Base-by-base conservation (phyloP, 2,329 filamentous ascomycete genomes). In the Simplicillium sp. region DNA sequence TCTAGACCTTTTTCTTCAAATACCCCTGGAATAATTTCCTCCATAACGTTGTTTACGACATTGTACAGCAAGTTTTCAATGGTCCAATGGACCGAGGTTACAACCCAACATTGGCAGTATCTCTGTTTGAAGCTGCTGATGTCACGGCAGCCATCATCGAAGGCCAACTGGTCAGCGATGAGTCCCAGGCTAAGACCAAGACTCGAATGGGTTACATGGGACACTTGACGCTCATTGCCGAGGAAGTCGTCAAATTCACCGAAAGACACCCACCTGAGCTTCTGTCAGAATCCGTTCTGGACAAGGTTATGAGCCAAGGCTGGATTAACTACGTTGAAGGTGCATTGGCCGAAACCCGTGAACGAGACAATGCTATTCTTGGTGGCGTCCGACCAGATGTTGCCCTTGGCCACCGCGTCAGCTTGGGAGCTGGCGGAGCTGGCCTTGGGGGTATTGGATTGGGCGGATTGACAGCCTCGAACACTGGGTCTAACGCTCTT, bases 21-120 rank as follows among this genome's bases (percentile, higher is more conserved):
- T 98, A 97, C 55, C 90, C 92, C 1, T 98, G 92, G 92, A 98
- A 98, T 64, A 98, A 98, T 61, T 98, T 98, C 57, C 74, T 98
- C 35, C 92, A 98, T 65, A 98, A 98, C 56, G 92, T 98, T 34
- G 92, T 98, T 37, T 98, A 98, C 58, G 92, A 98, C 60, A 89
- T 98, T 55, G 87, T 98, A 34, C 92, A 98, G 61, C 92, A 98
- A 67, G 92, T 98, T 1, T 97, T 98, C 62, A 98, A 98, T 57
- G 92, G 92, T 8, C 88, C 88, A 1, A 95, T 98, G 85, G 90
- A 97, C 52, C 84, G 88, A 45, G 89, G 92, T 20, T 96, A 84
- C 65, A 98, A 98, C 61, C 82, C 87, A 11, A 82, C 80, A 37
- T 69, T 98, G 39, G 90, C 92, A 11, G 83, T 96, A 44, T 90